A percentile compares a stretch with the other conserved stretches of the same genome.
Conservation (phyloP, 768 basidiomycete genomes). For the Mycena leptocephala region DNA sequence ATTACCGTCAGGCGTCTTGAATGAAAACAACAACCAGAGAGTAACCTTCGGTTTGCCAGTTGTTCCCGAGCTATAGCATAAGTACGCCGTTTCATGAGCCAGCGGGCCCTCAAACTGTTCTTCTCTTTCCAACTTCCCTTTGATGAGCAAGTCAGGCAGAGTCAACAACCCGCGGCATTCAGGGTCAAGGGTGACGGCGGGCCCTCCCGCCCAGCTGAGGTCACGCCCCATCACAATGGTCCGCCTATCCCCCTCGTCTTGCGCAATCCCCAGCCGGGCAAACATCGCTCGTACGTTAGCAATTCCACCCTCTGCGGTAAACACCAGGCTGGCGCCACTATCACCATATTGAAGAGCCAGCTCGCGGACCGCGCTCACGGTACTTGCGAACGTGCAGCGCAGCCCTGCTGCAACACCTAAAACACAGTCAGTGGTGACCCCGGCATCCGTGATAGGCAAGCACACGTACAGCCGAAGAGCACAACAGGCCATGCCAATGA, state of each 20-base stretch:
- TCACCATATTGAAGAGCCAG: constrained; percentile 82
- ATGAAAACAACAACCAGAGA: not conserved
- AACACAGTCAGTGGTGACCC: not conserved
- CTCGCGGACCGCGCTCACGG: constrained; percentile 76
- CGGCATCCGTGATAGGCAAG: constrained; percentile 8
- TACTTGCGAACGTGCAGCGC: constrained; percentile 81
- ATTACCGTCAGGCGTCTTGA: too few relatives aligned
- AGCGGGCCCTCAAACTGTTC: constrained; percentile 68
- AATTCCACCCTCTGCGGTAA: constrained; percentile 75
- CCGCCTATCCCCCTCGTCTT: constrained; percentile 63
- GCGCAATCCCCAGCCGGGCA: constrained; percentile 60
- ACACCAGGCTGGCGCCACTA: constrained; percentile 73
- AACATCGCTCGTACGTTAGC: constrained; percentile 72
- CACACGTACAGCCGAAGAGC: constrained; percentile 54
- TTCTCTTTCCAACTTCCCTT: constrained; percentile 66
- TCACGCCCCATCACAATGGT: constrained; percentile 71
- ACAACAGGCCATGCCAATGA: constrained; percentile 67
- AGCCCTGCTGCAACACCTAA: constrained; percentile 74
- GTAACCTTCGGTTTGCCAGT: constrained; percentile 60
- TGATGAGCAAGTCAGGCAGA: constrained; percentile 64
- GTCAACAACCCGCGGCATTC: constrained; percentile 50
- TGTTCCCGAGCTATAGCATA: constrained; percentile 80
- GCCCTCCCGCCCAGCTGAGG: constrained; percentile 63
- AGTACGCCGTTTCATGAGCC: constrained; percentile 73
- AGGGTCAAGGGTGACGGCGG: constrained; percentile 42